phyloP scores from a whole-genome alignment of 2,329 filamentous ascomycete genomes.

The Plenodomus tracheiphilus region DNA sequence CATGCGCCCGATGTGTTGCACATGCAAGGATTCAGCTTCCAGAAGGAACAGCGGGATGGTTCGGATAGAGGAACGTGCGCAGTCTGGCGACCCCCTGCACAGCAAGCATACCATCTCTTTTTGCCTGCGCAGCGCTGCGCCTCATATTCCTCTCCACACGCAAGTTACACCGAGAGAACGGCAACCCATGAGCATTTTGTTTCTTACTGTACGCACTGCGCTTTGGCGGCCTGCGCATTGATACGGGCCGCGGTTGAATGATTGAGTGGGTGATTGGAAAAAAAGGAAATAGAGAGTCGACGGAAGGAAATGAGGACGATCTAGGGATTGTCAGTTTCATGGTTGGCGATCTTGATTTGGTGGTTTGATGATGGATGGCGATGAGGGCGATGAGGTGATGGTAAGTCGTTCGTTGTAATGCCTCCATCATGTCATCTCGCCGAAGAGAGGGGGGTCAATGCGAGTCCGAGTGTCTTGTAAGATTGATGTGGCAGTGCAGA shows the following conservation, averaged over 20 bases:
- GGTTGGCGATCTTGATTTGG: slow-evolving; percentile 1
- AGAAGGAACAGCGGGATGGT: too few relatives aligned
- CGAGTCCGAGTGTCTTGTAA: neutral
- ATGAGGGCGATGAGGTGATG: neutral
- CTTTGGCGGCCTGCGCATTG: neutral
- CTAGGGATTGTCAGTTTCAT: slow-evolving; percentile 11
- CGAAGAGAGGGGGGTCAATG: neutral
- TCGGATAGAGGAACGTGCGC: neutral
- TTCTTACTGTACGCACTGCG: neutral
- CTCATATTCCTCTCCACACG: too few relatives aligned
- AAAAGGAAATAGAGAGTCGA: slow-evolving; percentile 9
- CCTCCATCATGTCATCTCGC: neutral
- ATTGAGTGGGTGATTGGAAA: too few relatives aligned
- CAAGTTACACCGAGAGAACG: neutral
- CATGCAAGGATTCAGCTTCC: too few relatives aligned
- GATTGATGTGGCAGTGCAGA: neutral
- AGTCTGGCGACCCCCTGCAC: slow-evolving; percentile 1
- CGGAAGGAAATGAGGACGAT: slow-evolving; percentile 8
- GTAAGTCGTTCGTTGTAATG: neutral
- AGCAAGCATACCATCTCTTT: too few relatives aligned
- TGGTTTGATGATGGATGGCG: neutral
- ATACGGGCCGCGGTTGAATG: slow-evolving; percentile 4
- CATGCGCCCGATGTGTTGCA: too few relatives aligned
- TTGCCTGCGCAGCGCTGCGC: too few relatives aligned
- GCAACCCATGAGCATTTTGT: neutral